Conservation (phyloP, 306 rosid species). For the Acacia confusa region DNA sequence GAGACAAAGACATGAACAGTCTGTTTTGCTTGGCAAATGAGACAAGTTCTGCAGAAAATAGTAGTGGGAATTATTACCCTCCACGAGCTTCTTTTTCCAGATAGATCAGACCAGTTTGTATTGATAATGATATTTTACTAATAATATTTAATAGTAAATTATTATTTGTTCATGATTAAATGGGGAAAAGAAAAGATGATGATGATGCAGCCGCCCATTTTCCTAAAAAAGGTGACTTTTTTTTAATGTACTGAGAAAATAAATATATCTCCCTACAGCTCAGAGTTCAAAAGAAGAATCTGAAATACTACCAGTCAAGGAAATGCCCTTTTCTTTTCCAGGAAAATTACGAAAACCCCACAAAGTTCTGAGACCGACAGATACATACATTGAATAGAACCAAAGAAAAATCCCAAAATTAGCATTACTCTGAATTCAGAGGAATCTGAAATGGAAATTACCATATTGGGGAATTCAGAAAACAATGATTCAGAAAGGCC, state of each 20-base stretch:
- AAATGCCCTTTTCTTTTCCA: slow-evolving; percentile 48
- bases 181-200: slow-evolving; percentile 42
- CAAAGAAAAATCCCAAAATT: slow-evolving; percentile 20
- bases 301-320: slow-evolving; percentile 64
- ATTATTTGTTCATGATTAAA: slow-evolving; percentile 45
- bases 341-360: slow-evolving; percentile 42
- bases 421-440: slow-evolving; percentile 35
- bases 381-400: slow-evolving; percentile 17
- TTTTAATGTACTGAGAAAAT: slow-evolving; percentile 70
- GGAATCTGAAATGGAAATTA: slow-evolving; percentile 26
- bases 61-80: slow-evolving; percentile 65
- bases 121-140: slow-evolving; percentile 18
- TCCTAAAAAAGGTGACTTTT: slow-evolving; percentile 77
- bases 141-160: neutral
- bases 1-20: slow-evolving; percentile 53
- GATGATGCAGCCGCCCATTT: slow-evolving; percentile 73
- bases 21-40: slow-evolving; percentile 54
- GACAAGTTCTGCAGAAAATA: slow-evolving; percentile 54
- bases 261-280: slow-evolving; percentile 67
- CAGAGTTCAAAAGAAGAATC: slow-evolving; percentile 81
- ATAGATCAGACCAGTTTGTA: slow-evolving; percentile 46
- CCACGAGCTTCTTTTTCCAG: slow-evolving; percentile 44
- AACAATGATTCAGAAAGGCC: slow-evolving; percentile 17
- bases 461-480: slow-evolving; percentile 35
- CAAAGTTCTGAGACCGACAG: slow-evolving; percentile 15